phyloP scores from a whole-genome alignment of 2,329 filamentous ascomycete species.

The Cadophora sp. region DNA sequence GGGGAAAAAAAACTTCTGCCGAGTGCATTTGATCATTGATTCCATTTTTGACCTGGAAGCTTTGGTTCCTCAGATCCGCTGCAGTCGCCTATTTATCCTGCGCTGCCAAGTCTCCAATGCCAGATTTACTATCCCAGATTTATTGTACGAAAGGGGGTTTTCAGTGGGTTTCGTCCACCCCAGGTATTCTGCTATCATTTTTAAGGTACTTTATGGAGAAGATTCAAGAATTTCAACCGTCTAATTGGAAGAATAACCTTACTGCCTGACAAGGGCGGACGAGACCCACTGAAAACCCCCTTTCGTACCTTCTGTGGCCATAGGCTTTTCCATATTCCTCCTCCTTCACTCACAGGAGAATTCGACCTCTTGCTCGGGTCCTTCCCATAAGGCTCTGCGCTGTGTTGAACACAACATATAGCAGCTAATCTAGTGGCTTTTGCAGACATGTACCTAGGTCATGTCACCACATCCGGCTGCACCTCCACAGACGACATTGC shows the following conservation, averaged over 20 bases:
- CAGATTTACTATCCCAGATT: too few relatives aligned
- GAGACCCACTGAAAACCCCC: too few relatives aligned
- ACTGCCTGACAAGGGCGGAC: too few relatives aligned
- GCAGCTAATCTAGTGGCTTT: constrained; percentile 16
- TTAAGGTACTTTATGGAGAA: too few relatives aligned
- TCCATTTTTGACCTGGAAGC: constrained; percentile 23
- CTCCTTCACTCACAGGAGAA: not conserved
- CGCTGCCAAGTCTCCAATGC: not conserved
- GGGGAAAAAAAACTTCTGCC: constrained; percentile 19
- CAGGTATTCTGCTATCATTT: too few relatives aligned
- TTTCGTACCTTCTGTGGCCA: not conserved
- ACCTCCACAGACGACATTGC: constrained; percentile 9
- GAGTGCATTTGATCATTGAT: constrained; percentile 13
- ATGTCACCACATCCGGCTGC: constrained; percentile 14
- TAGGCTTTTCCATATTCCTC: not conserved
- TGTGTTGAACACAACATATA: constrained; percentile 13
- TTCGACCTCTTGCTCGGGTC: constrained; percentile 7
- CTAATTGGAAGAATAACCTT: too few relatives aligned
- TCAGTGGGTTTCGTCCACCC: too few relatives aligned
- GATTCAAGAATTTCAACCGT: too few relatives aligned
- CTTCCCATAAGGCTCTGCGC: constrained; percentile 17
- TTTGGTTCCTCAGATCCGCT: constrained; percentile 1
- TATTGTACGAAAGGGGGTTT: too few relatives aligned
- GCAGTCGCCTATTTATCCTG: constrained; percentile 2
- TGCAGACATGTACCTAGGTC: constrained; percentile 18